Base-by-base conservation (phyloP, 345 rosid species). In the Bruguiera gymnorhiza region DNA sequence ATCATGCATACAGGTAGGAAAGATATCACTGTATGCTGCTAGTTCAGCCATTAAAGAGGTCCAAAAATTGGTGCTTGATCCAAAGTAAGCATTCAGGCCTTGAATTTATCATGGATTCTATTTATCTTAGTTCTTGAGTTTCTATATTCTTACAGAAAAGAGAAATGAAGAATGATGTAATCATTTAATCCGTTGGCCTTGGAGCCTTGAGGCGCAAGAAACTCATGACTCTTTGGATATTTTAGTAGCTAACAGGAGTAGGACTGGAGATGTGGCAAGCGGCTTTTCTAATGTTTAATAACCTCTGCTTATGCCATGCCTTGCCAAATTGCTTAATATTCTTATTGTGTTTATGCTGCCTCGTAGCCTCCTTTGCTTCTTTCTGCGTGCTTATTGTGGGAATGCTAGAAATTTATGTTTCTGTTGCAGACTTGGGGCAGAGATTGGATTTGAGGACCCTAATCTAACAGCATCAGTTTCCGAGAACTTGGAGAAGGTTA, bases 11-110 rank as follows among this genome's bases (percentile, higher is more conserved):
- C 90, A 96, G 99, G 94, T 84, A 1, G 99, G 96, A 56, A 92
- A 96, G 81, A 89, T 86, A 64, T 87, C 96, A 15, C 71, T 96
- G 37, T 96, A 96, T 65, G 95, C 98, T 69, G 99, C 99, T 67
- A 92, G 97, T 83, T 90, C 95, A 68, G 92, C 95, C 62, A 96
- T 96, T 72, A 96, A 90, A 81, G 99, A 96, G 79, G 91, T 92
- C 71, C 96, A 92, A 84, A 89, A 88, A 79, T 79, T 92, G 85
- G 93, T 92, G 53, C 94, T 90, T 68, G 97, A 90, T 79, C 89
- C 98, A 48, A 90, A 87, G 98, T 90, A 86, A 89, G 93, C 72
- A 70, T 68, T 18, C 26, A 9, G 52, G 7, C 43, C 63, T 55
- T 24, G 53, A 69, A 2, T 43, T 70, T 15, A 16, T 56, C 58